Evolutionary conservation across 208 protist species (phyloP).

Genomic region (Wallacemonas sp.): DNA sequence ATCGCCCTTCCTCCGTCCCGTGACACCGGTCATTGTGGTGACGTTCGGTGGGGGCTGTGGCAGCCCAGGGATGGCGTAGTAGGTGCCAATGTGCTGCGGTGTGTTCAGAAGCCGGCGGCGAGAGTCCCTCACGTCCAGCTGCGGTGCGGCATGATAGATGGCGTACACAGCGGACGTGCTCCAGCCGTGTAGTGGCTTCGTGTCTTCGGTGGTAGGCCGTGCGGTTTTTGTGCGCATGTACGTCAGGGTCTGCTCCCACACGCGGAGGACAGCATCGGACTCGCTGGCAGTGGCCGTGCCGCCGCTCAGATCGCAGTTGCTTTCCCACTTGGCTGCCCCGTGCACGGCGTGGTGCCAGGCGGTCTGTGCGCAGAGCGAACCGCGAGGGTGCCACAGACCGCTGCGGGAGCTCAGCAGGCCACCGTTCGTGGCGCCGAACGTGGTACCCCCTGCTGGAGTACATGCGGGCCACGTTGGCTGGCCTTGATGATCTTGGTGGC

Average conservation of each 20-base stretch:
- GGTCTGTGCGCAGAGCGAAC: background rate
- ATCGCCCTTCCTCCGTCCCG: too few species aligned
- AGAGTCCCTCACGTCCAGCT: background rate
- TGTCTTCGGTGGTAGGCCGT: background rate
- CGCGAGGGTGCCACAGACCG: constrained; percentile 6
- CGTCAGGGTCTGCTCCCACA: background rate
- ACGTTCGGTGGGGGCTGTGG: constrained; percentile 9
- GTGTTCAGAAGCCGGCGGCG: background rate
- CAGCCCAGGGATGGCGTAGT: constrained; percentile 16
- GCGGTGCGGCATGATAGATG: constrained; percentile 6
- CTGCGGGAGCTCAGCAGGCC: background rate
- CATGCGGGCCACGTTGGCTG: background rate
- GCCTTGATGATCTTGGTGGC: constrained; percentile 1
- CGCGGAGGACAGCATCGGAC: background rate
- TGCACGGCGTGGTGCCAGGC: background rate
- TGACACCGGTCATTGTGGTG: too few species aligned
- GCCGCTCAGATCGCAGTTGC: background rate
- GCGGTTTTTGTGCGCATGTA: constrained; percentile 1
- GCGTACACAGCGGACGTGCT: background rate
- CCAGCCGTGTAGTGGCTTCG: background rate
- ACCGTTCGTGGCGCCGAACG: background rate
- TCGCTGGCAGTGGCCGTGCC: background rate
- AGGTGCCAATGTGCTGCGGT: background rate
- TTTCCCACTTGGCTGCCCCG: background rate
- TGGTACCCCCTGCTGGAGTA: background rate